Evolutionary conservation across 441 rosid genomes (phyloP).

Genomic region (Daphne laureola): DNA sequence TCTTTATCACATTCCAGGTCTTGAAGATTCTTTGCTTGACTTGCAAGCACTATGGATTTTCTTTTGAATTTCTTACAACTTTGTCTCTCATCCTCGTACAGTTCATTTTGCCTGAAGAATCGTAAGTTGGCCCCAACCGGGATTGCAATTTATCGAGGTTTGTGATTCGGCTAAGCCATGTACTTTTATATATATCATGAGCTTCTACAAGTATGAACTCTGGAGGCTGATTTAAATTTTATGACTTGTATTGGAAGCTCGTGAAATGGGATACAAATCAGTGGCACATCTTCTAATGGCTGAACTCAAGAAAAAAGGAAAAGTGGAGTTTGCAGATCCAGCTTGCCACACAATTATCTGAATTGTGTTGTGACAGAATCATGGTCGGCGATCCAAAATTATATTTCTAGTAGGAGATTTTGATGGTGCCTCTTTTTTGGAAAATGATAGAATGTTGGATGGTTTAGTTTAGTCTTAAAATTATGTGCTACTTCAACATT

Average conservation of each 20-base stretch:
- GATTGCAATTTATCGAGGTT: constrained; percentile 26
- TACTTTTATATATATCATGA: neutral
- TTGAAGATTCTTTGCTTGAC: no score
- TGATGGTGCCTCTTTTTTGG: no score
- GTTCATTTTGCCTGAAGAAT: constrained; percentile 34
- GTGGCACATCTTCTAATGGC: constrained; percentile 39
- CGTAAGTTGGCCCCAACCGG: constrained; percentile 32
- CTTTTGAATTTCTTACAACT: no score
- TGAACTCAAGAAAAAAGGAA: constrained; percentile 21
- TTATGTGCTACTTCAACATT: no score
- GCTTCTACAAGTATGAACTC: neutral
- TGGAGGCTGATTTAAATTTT: neutral
- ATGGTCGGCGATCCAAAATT: no score
- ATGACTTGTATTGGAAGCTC: constrained; percentile 16
- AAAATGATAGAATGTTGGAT: no score
- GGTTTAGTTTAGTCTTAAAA: no score
- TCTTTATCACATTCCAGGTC: no score
- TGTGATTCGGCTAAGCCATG: neutral
- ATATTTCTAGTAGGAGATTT: no score
- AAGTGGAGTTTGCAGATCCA: neutral
- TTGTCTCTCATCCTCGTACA: constrained; percentile 1
- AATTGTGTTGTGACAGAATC: no score
- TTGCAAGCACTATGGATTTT: no score
- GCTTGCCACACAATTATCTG: no score
- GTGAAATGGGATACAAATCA: constrained; percentile 35